Percentiles rank a stretch among this genome's conserved stretches.
Evolutionary conservation across 345 rosid genomes (phyloP).

Genomic region (Passiflora organensis): DNA sequence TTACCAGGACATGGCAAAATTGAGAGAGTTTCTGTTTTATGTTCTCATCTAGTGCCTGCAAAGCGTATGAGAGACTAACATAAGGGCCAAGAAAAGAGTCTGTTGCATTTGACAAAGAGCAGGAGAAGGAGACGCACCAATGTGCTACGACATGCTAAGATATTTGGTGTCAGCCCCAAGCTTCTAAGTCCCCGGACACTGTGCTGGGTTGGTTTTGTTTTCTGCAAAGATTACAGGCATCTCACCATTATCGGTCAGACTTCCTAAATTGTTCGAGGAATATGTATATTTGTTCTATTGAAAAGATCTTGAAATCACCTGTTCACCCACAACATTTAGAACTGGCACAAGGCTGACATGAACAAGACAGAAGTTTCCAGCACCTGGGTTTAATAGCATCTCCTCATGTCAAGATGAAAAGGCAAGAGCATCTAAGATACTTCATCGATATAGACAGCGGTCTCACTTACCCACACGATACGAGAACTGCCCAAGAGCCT

Average conservation of each 20-base stretch:
- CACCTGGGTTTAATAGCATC: too few relatives aligned
- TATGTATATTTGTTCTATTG: background rate
- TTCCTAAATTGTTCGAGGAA: background rate
- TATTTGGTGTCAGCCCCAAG: conserved; percentile 81
- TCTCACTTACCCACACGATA: conserved; percentile 84
- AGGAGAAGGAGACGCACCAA: conserved; percentile 33
- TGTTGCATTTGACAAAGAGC: too few relatives aligned
- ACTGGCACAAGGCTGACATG: conserved; percentile 99
- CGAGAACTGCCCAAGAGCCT: conserved; percentile 94
- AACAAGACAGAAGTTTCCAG: conserved; percentile 84
- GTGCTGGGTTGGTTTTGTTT: conserved; percentile 98
- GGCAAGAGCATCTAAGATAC: too few relatives aligned
- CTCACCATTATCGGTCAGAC: too few relatives aligned
- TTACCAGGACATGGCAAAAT: conserved; percentile 52
- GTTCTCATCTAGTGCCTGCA: conserved; percentile 80
- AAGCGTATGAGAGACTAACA: conserved; percentile 11
- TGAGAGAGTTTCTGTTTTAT: conserved; percentile 81
- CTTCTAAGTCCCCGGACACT: conserved; percentile 85
- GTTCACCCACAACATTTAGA: conserved; percentile 93
- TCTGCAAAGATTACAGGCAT: conserved; percentile 36
- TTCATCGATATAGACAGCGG: too few relatives aligned
- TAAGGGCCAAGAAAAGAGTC: too few relatives aligned
- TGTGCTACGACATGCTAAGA: conserved; percentile 94
- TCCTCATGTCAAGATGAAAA: too few relatives aligned
- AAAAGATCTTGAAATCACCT: conserved; percentile 38